Conservation (phyloP, 225 moss, liverwort and hornwort genomes). For the Takakia lepidozioides region DNA sequence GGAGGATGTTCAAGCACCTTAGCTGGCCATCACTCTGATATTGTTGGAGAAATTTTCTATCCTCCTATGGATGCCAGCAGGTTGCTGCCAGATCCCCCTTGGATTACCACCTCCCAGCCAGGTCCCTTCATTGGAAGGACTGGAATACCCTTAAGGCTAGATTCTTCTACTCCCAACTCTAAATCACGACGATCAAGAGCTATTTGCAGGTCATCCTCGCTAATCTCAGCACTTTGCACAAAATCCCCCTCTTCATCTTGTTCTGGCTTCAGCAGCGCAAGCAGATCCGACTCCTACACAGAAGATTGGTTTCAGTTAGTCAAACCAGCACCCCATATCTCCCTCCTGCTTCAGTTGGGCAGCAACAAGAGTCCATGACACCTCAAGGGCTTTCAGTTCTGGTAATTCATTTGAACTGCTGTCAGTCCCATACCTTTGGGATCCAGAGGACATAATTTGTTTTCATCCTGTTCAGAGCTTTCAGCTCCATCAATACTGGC, state of each 20-base stretch:
- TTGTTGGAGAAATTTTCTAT: conserved; percentile 21
- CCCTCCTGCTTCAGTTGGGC: too few relatives aligned
- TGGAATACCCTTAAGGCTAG: conserved; percentile 20
- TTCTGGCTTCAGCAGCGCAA: conserved; percentile 55
- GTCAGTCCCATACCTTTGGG: too few relatives aligned
- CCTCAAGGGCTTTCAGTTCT: too few relatives aligned
- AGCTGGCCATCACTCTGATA: not conserved
- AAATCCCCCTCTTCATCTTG: conserved; percentile 68
- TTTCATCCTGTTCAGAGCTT: too few relatives aligned
- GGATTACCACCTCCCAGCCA: conserved; percentile 87
- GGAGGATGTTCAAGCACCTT: too few relatives aligned
- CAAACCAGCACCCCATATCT: too few relatives aligned
- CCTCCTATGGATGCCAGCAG: conserved; percentile 73
- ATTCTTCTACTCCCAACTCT: conserved; percentile 27
- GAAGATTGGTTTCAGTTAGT: too few relatives aligned
- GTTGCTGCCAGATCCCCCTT: conserved; percentile 41
- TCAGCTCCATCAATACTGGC: too few relatives aligned
- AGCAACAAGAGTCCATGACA: too few relatives aligned
- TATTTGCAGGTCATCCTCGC: conserved; percentile 40
- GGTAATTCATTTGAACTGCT: too few relatives aligned
- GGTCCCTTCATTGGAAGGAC: conserved; percentile 53
- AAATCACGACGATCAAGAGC: conserved; percentile 73
- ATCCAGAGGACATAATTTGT: too few relatives aligned
- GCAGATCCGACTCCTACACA: conserved; percentile 75
- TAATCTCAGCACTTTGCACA: conserved; percentile 73